phyloP scores from a whole-genome alignment of 768 basidiomycete genomes.

The Serendipita sp. region DNA sequence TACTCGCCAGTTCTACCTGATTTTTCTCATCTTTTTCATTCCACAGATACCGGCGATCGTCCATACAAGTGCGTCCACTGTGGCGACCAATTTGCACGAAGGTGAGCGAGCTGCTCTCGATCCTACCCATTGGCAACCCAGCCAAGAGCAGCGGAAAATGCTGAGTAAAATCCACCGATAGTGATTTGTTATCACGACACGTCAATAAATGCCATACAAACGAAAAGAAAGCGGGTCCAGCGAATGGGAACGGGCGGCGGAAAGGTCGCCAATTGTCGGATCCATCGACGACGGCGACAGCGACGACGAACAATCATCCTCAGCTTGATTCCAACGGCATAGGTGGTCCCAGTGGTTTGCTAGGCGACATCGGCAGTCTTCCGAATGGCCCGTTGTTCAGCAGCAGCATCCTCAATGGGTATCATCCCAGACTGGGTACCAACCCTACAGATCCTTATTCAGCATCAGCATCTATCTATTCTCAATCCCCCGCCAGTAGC shows the following conservation, averaged over 20 bases:
- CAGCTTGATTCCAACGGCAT: not conserved
- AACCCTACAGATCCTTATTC: too few species aligned
- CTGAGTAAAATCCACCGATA: slow-evolving; percentile 16
- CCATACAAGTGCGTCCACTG: slow-evolving; percentile 81
- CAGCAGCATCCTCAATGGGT: too few species aligned
- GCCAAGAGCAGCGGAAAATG: too few species aligned
- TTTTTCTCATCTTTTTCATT: slow-evolving; percentile 7
- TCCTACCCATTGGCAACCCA: too few species aligned
- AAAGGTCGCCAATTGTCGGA: not conserved
- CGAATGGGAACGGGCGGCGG: not conserved
- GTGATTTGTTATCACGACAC: slow-evolving; percentile 72
- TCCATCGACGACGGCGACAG: not conserved
- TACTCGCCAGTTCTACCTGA: slow-evolving; percentile 9
- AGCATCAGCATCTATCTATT: not conserved
- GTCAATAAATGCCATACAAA: slow-evolving; percentile 76
- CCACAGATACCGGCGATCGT: slow-evolving; percentile 69
- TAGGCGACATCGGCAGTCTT: too few species aligned
- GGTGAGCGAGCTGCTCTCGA: slow-evolving; percentile 25
- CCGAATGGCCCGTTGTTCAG: too few species aligned
- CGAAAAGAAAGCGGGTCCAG: slow-evolving; percentile 34
- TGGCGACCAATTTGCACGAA: slow-evolving; percentile 79
- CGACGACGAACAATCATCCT: not conserved
- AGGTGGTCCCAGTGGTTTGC: too few species aligned
- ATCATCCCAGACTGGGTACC: too few species aligned
- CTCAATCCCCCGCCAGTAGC: not conserved